Percentiles rank a stretch among this genome's conserved stretches.
These are phyloP conservation scores for Phialemonium atrogriseum DNA, from an alignment of 2,329 filamentous ascomycete genomes.

Conservation along the genomic window DNA sequence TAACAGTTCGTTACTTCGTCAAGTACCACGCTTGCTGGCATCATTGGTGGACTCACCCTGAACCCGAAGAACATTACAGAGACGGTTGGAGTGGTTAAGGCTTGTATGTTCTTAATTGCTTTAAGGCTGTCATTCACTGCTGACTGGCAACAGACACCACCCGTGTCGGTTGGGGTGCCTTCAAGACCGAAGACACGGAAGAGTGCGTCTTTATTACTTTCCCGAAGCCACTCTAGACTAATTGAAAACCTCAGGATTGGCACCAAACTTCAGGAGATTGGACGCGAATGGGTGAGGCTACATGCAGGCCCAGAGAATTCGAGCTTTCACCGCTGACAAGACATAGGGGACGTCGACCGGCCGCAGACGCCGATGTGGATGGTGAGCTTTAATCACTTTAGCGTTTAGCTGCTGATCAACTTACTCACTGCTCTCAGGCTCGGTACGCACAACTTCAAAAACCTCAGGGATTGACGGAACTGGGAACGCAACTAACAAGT, in stretches of 20 bases:
- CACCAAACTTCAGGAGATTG: conserved; percentile 37
- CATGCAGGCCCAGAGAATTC: conserved; percentile 9
- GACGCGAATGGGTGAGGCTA: conserved; percentile 29
- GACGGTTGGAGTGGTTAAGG: conserved; percentile 60
- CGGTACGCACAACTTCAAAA: conserved; percentile 14
- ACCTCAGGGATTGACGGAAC: conserved; percentile 4
- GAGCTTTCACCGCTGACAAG: conserved; percentile 14
- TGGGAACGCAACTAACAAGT: conserved; percentile 12
- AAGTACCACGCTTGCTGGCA: conserved; percentile 51
- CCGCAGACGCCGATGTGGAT: conserved; percentile 51
- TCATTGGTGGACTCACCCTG: conserved; percentile 54
- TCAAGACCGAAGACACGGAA: conserved; percentile 52
- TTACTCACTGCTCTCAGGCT: conserved; percentile 17
- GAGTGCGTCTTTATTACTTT: conserved; percentile 20
- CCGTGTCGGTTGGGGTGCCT: conserved; percentile 52
- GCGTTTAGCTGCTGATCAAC: conserved; percentile 11
- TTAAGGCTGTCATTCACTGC: conserved; percentile 9
- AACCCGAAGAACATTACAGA: conserved; percentile 51
- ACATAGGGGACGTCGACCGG: conserved; percentile 40
- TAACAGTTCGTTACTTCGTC: conserved; percentile 43
- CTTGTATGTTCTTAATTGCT: conserved; percentile 35
- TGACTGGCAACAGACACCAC: conserved; percentile 45
- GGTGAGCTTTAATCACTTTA: conserved; percentile 18
- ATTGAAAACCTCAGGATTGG: conserved; percentile 22
- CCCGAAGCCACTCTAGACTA: conserved; percentile 12